phyloP scores from a whole-genome alignment of 1,139 yeast species.

The Blastobotrys persicus region DNA sequence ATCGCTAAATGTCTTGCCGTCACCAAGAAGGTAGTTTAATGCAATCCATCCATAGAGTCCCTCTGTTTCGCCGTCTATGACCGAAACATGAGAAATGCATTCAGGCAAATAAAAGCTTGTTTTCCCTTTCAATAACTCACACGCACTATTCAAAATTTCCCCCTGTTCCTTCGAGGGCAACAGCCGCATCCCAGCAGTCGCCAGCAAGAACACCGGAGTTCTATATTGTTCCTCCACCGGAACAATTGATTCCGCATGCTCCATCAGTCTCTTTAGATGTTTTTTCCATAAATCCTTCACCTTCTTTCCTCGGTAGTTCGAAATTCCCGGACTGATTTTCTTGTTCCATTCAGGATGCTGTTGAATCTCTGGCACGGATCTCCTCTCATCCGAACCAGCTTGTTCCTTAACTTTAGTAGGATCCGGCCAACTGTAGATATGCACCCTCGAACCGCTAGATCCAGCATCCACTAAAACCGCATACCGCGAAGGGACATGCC shows the following conservation, averaged over 20 bases:
- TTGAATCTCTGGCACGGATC: neutral
- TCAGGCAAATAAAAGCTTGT: conserved; percentile 57
- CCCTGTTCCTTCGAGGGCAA: conserved; percentile 57
- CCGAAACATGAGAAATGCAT: conserved; percentile 52
- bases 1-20: conserved; percentile 17
- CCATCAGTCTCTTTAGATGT: conserved; percentile 56
- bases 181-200: conserved; percentile 83
- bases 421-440: conserved; percentile 67
- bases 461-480: conserved; percentile 81
- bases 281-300: conserved; percentile 53
- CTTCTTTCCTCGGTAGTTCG: conserved; percentile 46
- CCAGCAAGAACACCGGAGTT: conserved; percentile 76
- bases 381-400: neutral
- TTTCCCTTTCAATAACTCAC: conserved; percentile 49
- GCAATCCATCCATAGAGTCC: conserved; percentile 85
- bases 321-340: conserved; percentile 66
- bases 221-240: conserved; percentile 62
- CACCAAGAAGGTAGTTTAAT: conserved; percentile 61
- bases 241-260: conserved; percentile 55
- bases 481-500: conserved; percentile 36
- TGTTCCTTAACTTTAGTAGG: conserved; percentile 25
- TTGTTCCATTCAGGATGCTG: conserved; percentile 50
- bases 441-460: conserved; percentile 75
- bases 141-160: conserved; percentile 49
- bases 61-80: conserved; percentile 72